phyloP scores from a whole-genome alignment of 2,329 filamentous ascomycete genomes.

The Gliomastix tumulicola region DNA sequence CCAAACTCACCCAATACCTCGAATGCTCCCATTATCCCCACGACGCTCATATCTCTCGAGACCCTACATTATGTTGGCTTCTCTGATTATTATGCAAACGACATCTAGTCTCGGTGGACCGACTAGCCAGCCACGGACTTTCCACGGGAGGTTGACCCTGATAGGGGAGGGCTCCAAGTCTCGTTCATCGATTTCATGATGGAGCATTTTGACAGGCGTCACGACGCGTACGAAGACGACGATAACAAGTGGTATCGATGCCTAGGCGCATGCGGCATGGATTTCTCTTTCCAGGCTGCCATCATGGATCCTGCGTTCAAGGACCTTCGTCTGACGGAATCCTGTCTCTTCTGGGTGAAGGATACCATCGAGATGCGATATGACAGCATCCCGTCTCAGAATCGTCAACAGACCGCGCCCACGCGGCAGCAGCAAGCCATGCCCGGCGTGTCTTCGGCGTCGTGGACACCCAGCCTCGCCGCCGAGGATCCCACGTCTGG shows the following conservation, averaged over 20 bases:
- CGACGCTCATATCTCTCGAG: constrained; percentile 7
- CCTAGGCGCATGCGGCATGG: constrained; percentile 6
- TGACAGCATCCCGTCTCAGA: too few species aligned
- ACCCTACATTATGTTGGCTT: constrained; percentile 9
- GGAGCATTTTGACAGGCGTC: constrained; percentile 1
- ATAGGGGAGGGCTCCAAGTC: constrained; percentile 1
- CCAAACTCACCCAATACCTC: too few species aligned
- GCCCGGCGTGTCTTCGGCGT: too few species aligned
- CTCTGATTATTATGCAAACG: constrained; percentile 5
- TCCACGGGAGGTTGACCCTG: constrained; percentile 6
- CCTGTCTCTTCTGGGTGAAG: constrained; percentile 9
- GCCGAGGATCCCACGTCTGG: too few species aligned
- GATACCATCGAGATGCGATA: constrained; percentile 11
- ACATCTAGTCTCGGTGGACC: constrained; percentile 8
- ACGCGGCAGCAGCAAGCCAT: too few species aligned
- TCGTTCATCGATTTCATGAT: constrained; percentile 8
- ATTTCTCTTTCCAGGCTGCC: constrained; percentile 3
- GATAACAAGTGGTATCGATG: constrained; percentile 4
- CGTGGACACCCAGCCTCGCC: too few species aligned
- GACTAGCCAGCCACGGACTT: constrained; percentile 5
- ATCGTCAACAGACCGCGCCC: too few species aligned
- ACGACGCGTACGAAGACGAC: constrained; percentile 3
- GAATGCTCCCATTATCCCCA: too few species aligned
- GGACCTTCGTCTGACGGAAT: constrained; percentile 5
- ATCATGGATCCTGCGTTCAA: constrained; percentile 12